Evolutionary conservation across 441 rosid genomes (phyloP).

Genomic region (Erodium chrysanthum): DNA sequence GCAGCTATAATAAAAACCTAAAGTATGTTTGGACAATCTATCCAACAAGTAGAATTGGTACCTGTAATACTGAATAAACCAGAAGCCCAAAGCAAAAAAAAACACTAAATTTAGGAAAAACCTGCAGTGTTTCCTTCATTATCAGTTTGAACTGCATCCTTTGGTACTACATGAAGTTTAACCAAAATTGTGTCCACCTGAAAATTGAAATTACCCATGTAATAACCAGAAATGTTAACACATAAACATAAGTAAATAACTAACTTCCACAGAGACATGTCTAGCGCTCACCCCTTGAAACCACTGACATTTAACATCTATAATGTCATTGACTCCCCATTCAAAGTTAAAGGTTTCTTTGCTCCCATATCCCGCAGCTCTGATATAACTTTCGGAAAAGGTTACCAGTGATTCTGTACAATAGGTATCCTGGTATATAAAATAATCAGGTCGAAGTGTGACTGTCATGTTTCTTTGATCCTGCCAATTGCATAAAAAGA

Average conservation of each 20-base stretch:
- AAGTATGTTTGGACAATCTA: slow-evolving; percentile 12
- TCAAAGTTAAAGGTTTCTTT: slow-evolving; percentile 37
- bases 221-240: slow-evolving; percentile 13
- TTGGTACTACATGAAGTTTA: slow-evolving; percentile 40
- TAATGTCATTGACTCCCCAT: slow-evolving; percentile 58
- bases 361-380: slow-evolving; percentile 38
- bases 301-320: slow-evolving; percentile 49
- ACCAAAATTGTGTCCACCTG: slow-evolving; percentile 53
- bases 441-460: slow-evolving; percentile 49
- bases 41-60: slow-evolving; percentile 12
- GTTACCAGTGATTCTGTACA: slow-evolving; percentile 38
- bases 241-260: slow-evolving; percentile 13
- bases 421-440: slow-evolving; percentile 35
- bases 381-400: slow-evolving; percentile 51
- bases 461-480: slow-evolving; percentile 34
- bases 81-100: slow-evolving; percentile 14
- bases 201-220: slow-evolving; percentile 26
- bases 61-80: neutral
- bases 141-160: slow-evolving; percentile 37
- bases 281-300: slow-evolving; percentile 53
- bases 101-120: slow-evolving; percentile 20
- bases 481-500: slow-evolving; percentile 36
- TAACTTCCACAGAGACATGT: slow-evolving; percentile 11
- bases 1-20: neutral
- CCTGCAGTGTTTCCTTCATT: slow-evolving; percentile 37